phyloP scores from a whole-genome alignment of 306 rosid genomes.

The Dalbergia cultrata region DNA sequence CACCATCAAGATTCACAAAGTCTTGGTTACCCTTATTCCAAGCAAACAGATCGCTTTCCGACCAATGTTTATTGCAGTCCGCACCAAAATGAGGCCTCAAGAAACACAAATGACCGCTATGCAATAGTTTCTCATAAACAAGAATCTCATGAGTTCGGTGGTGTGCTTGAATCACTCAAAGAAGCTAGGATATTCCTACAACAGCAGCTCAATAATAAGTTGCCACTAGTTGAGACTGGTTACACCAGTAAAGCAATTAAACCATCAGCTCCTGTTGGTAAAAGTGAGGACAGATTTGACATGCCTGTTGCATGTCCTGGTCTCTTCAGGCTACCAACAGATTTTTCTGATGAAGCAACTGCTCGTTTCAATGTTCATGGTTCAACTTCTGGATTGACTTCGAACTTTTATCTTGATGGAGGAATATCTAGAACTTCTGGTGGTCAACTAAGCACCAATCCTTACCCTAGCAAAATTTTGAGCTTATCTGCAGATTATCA shows the following conservation, averaged over 20 bases:
- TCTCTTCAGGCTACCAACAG: slow-evolving; percentile 87
- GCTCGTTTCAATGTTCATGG: slow-evolving; percentile 49
- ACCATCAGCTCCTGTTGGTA: slow-evolving; percentile 47
- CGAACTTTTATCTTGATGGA: slow-evolving; percentile 51
- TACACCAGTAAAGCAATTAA: slow-evolving; percentile 48
- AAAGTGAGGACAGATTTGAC: slow-evolving; percentile 60
- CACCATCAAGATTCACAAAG: slow-evolving; percentile 43
- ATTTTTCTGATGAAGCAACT: slow-evolving; percentile 64
- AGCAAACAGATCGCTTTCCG: slow-evolving; percentile 43
- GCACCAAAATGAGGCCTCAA: slow-evolving; percentile 51
- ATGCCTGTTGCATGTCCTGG: slow-evolving; percentile 74
- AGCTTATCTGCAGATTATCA: slow-evolving; percentile 51
- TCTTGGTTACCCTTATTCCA: slow-evolving; percentile 44
- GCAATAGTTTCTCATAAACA: slow-evolving; percentile 77
- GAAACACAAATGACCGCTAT: slow-evolving; percentile 57
- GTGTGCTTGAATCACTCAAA: slow-evolving; percentile 85
- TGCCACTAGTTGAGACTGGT: slow-evolving; percentile 55
- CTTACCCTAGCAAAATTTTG: slow-evolving; percentile 47
- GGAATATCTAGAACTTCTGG: slow-evolving; percentile 45
- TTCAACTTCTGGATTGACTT: slow-evolving; percentile 48
- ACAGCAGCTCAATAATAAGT: slow-evolving; percentile 59
- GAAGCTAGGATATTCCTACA: slow-evolving; percentile 74
- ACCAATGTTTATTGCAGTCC: slow-evolving; percentile 43
- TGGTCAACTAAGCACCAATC: slow-evolving; percentile 45
- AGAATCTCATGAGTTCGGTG: slow-evolving; percentile 55